Conservation (phyloP, 2,329 filamentous ascomycete species). For the Aspergillus udagawae region DNA sequence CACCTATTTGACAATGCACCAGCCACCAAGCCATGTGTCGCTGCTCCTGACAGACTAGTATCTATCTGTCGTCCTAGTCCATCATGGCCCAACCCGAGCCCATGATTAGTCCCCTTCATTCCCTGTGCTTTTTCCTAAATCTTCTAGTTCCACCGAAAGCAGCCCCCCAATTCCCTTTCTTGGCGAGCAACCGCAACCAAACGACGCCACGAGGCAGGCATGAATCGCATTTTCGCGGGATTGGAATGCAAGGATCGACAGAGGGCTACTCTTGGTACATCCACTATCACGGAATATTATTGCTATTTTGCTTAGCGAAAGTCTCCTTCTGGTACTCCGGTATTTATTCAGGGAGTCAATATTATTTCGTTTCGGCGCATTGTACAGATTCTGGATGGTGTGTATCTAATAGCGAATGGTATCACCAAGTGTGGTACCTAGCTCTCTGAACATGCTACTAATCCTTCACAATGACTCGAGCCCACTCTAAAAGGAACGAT, state of each 20-base stretch:
- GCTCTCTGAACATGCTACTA: neutral
- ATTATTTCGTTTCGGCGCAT: neutral
- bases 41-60: neutral
- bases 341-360: neutral
- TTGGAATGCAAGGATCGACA: conserved; percentile 18
- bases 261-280: neutral
- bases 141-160: conserved; percentile 4
- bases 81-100: neutral
- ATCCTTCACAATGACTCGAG: neutral
- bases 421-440: neutral
- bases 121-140: neutral
- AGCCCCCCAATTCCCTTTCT: neutral
- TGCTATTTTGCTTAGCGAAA: conserved; percentile 1
- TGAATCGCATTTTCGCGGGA: conserved; percentile 7
- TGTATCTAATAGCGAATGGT: neutral
- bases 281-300: neutral
- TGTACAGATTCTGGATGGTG: neutral
- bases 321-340: neutral
- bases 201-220: conserved; percentile 18
- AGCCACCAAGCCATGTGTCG: neutral
- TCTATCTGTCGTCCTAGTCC: neutral
- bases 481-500: neutral
- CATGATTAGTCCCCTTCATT: neutral
- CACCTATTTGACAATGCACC: neutral
- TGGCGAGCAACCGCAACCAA: conserved; percentile 9